phyloP scores from a whole-genome alignment of 148 eudicot species.

The Rhododendron williamsianum region DNA sequence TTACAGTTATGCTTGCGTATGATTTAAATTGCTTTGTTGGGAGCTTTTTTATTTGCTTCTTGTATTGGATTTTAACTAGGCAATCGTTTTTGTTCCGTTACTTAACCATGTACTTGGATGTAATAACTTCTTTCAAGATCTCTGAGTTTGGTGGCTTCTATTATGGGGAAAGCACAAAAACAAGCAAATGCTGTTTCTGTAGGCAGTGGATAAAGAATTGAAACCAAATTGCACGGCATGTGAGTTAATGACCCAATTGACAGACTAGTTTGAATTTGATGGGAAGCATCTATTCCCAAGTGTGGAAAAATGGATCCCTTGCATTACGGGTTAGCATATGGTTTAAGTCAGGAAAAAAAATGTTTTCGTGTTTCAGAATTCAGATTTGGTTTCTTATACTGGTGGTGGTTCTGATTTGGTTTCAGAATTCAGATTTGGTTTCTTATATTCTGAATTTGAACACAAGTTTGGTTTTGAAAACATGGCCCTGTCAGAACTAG shows the following conservation, averaged over 20 bases:
- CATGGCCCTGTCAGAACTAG: not conserved
- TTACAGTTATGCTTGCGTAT: not conserved
- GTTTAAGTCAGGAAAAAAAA: not conserved
- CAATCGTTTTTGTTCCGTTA: not conserved
- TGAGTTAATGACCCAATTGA: not conserved
- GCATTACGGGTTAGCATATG: not conserved
- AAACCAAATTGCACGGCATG: not conserved
- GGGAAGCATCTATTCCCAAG: not conserved
- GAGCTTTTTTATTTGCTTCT: not conserved
- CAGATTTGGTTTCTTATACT: not conserved
- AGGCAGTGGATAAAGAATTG: not conserved
- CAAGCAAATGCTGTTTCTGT: not conserved
- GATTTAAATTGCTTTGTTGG: slow-evolving; percentile 8
- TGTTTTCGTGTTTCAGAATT: not conserved
- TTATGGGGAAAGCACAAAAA: not conserved
- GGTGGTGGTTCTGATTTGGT: not conserved
- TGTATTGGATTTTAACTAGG: not conserved
- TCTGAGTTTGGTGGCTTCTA: not conserved
- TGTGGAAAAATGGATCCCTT: not conserved
- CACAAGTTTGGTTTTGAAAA: not conserved
- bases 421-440: not conserved
- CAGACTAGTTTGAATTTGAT: not conserved
- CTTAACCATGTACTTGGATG: not conserved
- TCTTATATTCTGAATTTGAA: not conserved
- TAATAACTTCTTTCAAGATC: not conserved